Evolutionary conservation across 2,329 filamentous ascomycete species (phyloP), one percentile per base, ranked within the genome.

Genomic region (Diaporthe ampelina): DNA sequence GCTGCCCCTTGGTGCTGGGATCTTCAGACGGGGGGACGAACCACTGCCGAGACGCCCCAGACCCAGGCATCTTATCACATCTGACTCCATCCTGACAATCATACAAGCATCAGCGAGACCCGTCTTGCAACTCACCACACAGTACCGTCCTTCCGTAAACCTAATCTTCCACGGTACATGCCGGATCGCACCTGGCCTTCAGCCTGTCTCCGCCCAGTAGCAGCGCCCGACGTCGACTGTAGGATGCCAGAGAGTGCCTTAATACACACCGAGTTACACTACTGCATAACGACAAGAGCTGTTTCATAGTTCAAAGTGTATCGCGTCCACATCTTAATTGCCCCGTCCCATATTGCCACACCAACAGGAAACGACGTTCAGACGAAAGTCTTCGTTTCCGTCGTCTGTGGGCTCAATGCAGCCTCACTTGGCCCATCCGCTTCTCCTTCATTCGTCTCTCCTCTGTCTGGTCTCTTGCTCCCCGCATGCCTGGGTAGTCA

Each of bases 371-470:
- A 68, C 63, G 45, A 29, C 63, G 48, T 68, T 68, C 63, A 68
- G 63, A 68, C 63, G 63, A 68, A 68, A 68, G 63, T n/a, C 48
- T 54, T 68, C 32, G 63, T 54, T 68, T 68, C 32, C 63, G 63
- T 67, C 63, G 63, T 67, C 63, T 67, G 63, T 52, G 63, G 43
- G 63, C 32, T 67, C 63, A 67, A 67, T 67, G 63, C 63, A 54
- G 45, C 32, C 32, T 68, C 48, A 26, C 48, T 40, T 68, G 63
- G 63, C 63, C 63, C 29, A 54, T 68, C 63, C 32, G n/a, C 32
- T 17, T 40, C 26, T 13, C 13, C n/a, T 29, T 21, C 45, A 54
- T 54, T 37, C 45, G 63, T 68, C 63, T 35, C 63, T 26, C 15
- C 29, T 68, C 48, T 54, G 48, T 54, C 63, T 32, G 32, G 63